Base-by-base conservation (phyloP, 1,284 basidiomycete species). In the Puccinia triticina region DNA sequence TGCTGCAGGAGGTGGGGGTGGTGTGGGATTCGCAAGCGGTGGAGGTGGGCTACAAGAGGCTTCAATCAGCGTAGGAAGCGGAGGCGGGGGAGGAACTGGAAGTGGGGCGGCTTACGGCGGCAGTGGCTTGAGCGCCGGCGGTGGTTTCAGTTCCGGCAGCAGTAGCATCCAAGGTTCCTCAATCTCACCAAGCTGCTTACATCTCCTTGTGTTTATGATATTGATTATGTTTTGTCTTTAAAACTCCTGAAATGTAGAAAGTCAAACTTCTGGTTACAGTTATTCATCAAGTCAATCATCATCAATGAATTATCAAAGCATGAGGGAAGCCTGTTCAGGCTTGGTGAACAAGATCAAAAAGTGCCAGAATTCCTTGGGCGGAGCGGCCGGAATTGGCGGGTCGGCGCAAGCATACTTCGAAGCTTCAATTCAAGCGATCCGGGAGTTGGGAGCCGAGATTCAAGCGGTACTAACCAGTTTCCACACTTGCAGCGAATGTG, bases 1-100 rank as follows among this genome's bases (percentile, higher is more conserved):
- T 2, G 55, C 46, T 23, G 21, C 29, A 34, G 46, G 43, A 4
- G 26, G 40, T 29, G 48, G 29, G 16, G n/a, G 32, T 48, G 78
- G 32, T n/a, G 84, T 46, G 59, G 77, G 40, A 59, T 21, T 76
- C 23, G 21, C 82, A 61, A 14, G 74, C 48, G 32, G 57, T 46
- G 29, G 37, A n/a, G 61, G 76, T 21, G 40, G 40, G n/a, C n/a
- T n/a, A n/a, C n/a, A n/a, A n/a, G n/a, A n/a, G n/a, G n/a, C n/a
- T n/a, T n/a, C n/a, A 61, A 78, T 26, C 11, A 23, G 67, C 2
- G 67, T 12, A 2, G 67, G 67, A 4, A 1, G 18, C 40, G 67
- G 34, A 2, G 40, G 12, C 1, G 67, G 67, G 2, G 43, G 3
- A 1, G 40, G 37, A 8, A 43, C 4, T 67, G 66, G 66, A 37